These are phyloP conservation scores for Pseudisothecium myosuroides DNA, from an alignment of 225 moss, liverwort and hornwort species.

Conservation along the genomic window DNA sequence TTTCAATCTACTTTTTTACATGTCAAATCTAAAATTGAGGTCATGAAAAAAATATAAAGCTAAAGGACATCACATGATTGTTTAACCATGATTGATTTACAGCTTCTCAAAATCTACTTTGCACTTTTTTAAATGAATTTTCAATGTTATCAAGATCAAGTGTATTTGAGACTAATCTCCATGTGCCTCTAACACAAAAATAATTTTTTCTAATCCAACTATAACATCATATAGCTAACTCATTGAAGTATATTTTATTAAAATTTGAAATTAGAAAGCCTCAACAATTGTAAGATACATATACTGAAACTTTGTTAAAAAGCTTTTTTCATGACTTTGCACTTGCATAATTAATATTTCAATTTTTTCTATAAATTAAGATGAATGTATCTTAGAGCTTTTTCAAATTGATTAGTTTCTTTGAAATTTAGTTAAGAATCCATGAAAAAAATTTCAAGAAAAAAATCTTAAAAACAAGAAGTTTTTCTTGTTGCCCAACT, in stretches of 20 bases:
- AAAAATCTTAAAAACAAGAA: background rate
- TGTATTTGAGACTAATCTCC: background rate
- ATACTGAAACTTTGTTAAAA: no score
- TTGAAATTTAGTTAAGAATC: no score
- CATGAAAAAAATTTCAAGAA: no score
- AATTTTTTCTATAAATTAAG: no score
- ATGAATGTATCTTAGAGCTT: no score
- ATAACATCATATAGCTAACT: background rate
- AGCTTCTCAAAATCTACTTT: background rate
- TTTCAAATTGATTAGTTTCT: no score
- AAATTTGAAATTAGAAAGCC: no score
- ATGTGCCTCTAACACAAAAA: background rate
- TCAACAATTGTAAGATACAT: no score
- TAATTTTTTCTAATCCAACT: background rate
- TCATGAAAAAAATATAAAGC: background rate
- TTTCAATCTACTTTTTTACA: background rate
- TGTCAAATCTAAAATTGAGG: background rate
- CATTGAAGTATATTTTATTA: background rate
- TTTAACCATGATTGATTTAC: background rate
- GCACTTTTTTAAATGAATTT: background rate
- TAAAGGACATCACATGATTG: background rate
- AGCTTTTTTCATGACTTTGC: no score
- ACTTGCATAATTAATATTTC: no score
- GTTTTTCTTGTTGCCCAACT: accelerated
- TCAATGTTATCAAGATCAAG: background rate